Evolutionary conservation across 148 eudicot species (phyloP).

Genomic region (Nyssa sinensis): DNA sequence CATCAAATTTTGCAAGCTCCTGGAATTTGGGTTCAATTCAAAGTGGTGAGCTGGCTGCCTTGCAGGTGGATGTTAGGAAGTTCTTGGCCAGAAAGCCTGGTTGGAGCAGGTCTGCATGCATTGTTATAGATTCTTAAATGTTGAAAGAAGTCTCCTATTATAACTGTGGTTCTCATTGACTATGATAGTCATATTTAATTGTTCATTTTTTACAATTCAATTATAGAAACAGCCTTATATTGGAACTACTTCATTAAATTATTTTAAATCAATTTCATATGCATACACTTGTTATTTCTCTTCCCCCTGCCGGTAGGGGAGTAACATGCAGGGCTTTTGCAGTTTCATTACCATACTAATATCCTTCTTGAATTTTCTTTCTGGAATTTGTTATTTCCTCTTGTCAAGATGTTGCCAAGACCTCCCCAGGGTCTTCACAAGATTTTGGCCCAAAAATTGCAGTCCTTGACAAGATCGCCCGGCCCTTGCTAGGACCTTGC

Average conservation of each 20-base stretch:
- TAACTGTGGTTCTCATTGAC: neutral
- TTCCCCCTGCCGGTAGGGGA: too few species aligned
- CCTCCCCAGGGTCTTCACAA: too few species aligned
- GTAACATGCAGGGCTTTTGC: neutral
- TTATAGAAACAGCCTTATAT: neutral
- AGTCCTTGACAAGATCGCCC: too few species aligned
- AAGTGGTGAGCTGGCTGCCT: slow-evolving; percentile 82
- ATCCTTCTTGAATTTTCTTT: neutral
- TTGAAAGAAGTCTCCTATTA: neutral
- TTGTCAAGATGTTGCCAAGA: too few species aligned
- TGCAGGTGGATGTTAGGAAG: slow-evolving; percentile 93
- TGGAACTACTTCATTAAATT: neutral
- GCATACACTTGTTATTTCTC: neutral
- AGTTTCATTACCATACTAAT: neutral
- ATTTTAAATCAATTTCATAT: neutral
- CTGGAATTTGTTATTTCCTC: neutral
- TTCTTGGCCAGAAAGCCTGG: slow-evolving; percentile 95
- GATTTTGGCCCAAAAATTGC: too few species aligned
- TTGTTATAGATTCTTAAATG: neutral
- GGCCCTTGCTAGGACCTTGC: too few species aligned
- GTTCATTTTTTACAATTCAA: neutral
- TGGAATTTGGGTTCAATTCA: slow-evolving; percentile 81
- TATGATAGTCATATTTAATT: neutral
- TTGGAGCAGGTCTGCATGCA: slow-evolving; percentile 72
- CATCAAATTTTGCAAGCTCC: slow-evolving; percentile 89